Percentiles rank a stretch among this genome's conserved stretches.
phyloP scores from a whole-genome alignment of 202 grass and related monocot species.

The Bolboschoenoplectus hybrid region DNA sequence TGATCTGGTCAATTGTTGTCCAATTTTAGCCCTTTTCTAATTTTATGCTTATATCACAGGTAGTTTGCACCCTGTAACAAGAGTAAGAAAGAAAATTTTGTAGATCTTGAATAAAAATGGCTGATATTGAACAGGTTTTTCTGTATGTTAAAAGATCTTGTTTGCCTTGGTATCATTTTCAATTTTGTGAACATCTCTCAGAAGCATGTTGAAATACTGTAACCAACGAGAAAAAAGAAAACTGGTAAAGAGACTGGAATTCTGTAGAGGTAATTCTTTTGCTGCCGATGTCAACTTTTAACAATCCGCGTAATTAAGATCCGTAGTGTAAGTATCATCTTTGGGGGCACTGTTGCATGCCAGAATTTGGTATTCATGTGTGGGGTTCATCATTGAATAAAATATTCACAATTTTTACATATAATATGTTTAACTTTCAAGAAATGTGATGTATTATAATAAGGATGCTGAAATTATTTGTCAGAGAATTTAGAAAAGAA shows the following conservation, averaged over 20 bases:
- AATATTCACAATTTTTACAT: not conserved
- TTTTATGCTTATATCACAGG: slow-evolving; percentile 13
- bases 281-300: not conserved
- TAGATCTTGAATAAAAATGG: slow-evolving; percentile 16
- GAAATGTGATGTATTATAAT: not conserved
- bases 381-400: not conserved
- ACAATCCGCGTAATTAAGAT: not conserved
- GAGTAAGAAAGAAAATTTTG: slow-evolving; percentile 28
- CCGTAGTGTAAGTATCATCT: not conserved
- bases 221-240: not conserved
- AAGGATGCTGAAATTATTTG: not conserved
- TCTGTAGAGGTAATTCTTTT: not conserved
- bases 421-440: not conserved
- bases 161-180: not conserved
- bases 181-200: not conserved
- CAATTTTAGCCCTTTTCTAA: not conserved
- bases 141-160: not conserved
- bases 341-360: not conserved
- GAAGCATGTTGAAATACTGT: not conserved
- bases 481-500: not conserved
- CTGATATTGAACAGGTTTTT: not conserved
- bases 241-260: not conserved
- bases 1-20: slow-evolving; percentile 37
- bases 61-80: slow-evolving; percentile 13
- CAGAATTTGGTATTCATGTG: not conserved